Conservation (phyloP, 305 asterid genomes). For the Solanum hybrid region DNA sequence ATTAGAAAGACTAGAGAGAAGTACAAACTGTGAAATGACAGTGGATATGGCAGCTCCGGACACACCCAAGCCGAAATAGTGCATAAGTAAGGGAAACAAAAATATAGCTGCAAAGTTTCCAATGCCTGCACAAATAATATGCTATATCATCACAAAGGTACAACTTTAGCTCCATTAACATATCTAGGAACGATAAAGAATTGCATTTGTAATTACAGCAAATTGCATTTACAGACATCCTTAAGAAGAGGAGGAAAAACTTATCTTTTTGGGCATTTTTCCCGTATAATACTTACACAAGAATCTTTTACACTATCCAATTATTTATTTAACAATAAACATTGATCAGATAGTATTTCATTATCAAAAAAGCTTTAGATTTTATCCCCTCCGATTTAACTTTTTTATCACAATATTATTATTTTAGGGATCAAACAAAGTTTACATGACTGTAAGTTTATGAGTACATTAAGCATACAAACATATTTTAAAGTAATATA, state of each 20-base stretch:
- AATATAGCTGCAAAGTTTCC: conserved; percentile 69
- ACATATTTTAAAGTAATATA: not conserved
- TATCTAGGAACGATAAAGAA: not conserved
- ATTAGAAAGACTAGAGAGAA: no score
- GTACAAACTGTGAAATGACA: conserved; percentile 86
- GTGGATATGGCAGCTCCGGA: conserved; percentile 95
- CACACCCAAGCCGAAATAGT: conserved; percentile 61
- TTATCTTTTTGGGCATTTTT: not conserved
- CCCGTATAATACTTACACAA: not conserved
- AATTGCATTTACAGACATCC: not conserved
- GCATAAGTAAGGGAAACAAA: conserved; percentile 71
- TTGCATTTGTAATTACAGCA: not conserved
- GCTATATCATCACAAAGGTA: not conserved
- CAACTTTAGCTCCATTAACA: not conserved
- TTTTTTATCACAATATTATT: not conserved
- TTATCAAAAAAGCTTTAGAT: not conserved
- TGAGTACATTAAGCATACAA: not conserved
- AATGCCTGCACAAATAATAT: conserved; percentile 45
- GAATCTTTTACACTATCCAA: not conserved
- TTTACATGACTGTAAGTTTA: not conserved
- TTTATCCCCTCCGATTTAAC: not conserved
- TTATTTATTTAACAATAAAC: not conserved
- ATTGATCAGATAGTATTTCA: not conserved
- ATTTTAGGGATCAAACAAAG: not conserved
- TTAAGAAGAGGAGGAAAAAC: not conserved